phyloP scores from a whole-genome alignment of 495 filamentous ascomycete genomes.

The Talaromyces ruber region DNA sequence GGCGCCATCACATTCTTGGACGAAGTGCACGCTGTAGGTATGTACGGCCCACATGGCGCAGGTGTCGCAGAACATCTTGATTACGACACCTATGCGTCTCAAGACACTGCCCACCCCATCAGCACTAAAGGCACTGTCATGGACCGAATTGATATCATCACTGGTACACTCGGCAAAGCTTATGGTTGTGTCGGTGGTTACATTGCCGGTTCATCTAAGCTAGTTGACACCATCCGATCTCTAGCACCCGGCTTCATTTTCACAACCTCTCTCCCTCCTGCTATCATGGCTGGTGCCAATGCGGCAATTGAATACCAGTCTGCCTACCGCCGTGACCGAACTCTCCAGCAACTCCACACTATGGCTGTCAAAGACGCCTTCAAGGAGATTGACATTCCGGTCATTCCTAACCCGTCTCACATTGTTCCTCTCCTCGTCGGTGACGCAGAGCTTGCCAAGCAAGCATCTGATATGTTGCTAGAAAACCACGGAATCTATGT shows the following conservation, averaged over 20 bases:
- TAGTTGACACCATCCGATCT: conserved; percentile 93
- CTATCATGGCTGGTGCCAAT: conserved; percentile 91
- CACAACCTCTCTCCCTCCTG: conserved; percentile 91
- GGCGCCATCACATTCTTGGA: conserved; percentile 95
- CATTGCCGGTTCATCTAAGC: conserved; percentile 79
- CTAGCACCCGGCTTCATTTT: conserved; percentile 98
- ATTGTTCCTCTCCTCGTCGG: conserved; percentile 93
- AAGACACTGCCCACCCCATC: conserved; percentile 53
- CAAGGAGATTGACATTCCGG: conserved; percentile 75
- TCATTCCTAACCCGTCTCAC: conserved; percentile 95
- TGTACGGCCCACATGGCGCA: conserved; percentile 95
- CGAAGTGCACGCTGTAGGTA: conserved; percentile 97
- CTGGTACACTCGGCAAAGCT: conserved; percentile 92
- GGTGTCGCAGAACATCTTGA: conserved; percentile 97
- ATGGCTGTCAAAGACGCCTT: conserved; percentile 80
- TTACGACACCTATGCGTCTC: conserved; percentile 55
- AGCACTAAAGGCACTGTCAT: conserved; percentile 69
- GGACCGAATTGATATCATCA: conserved; percentile 96
- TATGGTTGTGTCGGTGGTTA: conserved; percentile 98
- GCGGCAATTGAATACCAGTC: conserved; percentile 91
- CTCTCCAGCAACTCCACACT: conserved; percentile 91
- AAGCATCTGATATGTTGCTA: conserved; percentile 80
- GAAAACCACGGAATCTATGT: conserved; percentile 90
- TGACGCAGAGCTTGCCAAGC: conserved; percentile 86
- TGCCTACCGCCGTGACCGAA: conserved; percentile 67